phyloP scores from a whole-genome alignment of 371 early-diverging fungal species.

The Rhizopus delemar region DNA sequence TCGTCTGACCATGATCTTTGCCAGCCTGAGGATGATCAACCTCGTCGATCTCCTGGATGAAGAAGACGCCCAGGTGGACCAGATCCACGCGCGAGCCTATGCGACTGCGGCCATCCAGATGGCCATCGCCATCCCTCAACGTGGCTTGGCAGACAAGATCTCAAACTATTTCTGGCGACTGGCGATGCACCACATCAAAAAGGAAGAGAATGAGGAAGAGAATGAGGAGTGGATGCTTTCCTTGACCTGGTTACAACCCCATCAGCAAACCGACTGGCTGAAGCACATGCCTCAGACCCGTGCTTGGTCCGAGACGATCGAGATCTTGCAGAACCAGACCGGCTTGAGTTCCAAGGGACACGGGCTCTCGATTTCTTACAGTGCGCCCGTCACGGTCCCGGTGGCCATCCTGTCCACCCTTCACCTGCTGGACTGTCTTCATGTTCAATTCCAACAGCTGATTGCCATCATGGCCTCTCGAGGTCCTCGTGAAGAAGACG shows the following conservation, averaged over 20 bases:
- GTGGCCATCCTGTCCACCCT: conserved; percentile 35
- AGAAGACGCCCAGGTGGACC: conserved; percentile 17
- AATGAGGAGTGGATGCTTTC: conserved; percentile 26
- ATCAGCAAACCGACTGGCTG: conserved; percentile 24
- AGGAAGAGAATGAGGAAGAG: conserved; percentile 24
- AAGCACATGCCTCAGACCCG: conserved; percentile 28
- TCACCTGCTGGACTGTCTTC: conserved; percentile 32
- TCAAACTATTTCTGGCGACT: conserved; percentile 32
- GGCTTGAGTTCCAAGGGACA: not conserved
- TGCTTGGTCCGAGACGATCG: conserved; percentile 35
- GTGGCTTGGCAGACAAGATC: conserved; percentile 18
- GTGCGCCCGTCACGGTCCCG: conserved; percentile 42
- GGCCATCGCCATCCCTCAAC: conserved; percentile 19
- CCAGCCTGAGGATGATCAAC: conserved; percentile 44
- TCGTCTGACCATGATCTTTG: conserved; percentile 33
- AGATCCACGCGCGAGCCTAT: conserved; percentile 40
- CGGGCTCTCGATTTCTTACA: conserved; percentile 23
- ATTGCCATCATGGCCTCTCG: conserved; percentile 10
- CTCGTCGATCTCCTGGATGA: conserved; percentile 38
- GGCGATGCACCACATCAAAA: conserved; percentile 17
- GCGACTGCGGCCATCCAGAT: conserved; percentile 47
- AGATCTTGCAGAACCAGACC: conserved; percentile 24
- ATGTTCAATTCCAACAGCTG: conserved; percentile 27
- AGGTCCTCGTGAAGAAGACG: no score
- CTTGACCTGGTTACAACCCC: conserved; percentile 26